Evolutionary conservation across 176 grass and related monocot species (phyloP), one percentile per base, ranked within the genome.

Genomic region (Bolboschoenus planiculmis): DNA sequence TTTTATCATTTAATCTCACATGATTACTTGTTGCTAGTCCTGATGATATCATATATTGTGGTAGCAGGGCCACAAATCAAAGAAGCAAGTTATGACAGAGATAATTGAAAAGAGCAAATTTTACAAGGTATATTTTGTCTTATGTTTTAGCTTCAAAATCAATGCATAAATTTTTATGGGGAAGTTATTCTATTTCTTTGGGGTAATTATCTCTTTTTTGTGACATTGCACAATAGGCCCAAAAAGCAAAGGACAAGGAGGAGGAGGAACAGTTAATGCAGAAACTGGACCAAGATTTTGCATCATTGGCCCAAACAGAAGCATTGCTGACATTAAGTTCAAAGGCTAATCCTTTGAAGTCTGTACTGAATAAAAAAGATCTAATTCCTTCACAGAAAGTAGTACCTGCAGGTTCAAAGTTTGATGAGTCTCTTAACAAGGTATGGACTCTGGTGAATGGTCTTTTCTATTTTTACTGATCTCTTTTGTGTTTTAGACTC

Each of bases 1-100:
- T 33, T 16, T n/a, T 27, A 42, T 48, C 14, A 43, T 62, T 24
- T 48, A 82, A 43, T 62, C 13, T 29, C 58, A 64, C 15, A 59
- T 26, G 44, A 81, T 43, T 29, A 30, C 23, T 62, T 30, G 11
- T 62, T 24, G 4, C 59, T 42, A 24, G 20, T 40, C 15, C 18
- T 23, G 33, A 56, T 80, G 11, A 39, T 24, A 58, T 20, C n/a
- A 34, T 36, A 62, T 44, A 21, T 30, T 81, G 4, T 90, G 72
- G 84, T 87, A 42, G 33, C 89, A 98, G 95, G 81, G 53, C 62
- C 85, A 87, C 83, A 98, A 95, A 85, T 87, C 88, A 82, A 98
- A 98, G 87, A 98, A 98, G 87, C 92, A 98, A 87, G 95, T 98
- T 84, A 98, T 98, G 95, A 44, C 63, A 66, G 95, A 98, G 87